These are phyloP conservation scores for Debaryomycetaceae sp. DNA, from an alignment of 1,139 yeast species.

Conservation along the genomic window DNA sequence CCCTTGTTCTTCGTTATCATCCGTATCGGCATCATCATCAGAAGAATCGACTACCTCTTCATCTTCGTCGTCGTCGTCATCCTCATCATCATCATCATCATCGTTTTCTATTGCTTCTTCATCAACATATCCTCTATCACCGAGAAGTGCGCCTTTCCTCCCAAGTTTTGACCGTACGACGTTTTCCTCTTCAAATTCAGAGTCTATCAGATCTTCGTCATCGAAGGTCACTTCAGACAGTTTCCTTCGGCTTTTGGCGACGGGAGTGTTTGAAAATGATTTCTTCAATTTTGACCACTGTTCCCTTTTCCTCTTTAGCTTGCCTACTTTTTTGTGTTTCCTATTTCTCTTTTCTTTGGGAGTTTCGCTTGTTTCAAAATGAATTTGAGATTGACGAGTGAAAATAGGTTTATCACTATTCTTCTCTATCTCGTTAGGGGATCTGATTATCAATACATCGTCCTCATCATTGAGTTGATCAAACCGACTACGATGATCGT, in stretches of 20 bases:
- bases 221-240: not conserved
- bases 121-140: not conserved
- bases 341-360: slow-evolving; percentile 12
- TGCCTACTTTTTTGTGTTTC: slow-evolving; percentile 3
- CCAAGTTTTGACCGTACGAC: slow-evolving; percentile 1
- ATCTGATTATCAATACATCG: slow-evolving; percentile 75
- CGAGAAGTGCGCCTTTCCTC: not conserved
- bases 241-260: slow-evolving; percentile 1
- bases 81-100: slow-evolving; percentile 1
- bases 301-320: slow-evolving; percentile 6
- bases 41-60: slow-evolving; percentile 3
- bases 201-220: slow-evolving; percentile 9
- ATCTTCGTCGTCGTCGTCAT: slow-evolving; percentile 12
- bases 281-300: slow-evolving; percentile 16
- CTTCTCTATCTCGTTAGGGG: slow-evolving; percentile 70
- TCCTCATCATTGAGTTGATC: slow-evolving; percentile 36
- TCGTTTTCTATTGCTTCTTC: slow-evolving; percentile 4
- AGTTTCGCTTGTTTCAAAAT: slow-evolving; percentile 15
- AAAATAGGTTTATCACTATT: slow-evolving; percentile 33
- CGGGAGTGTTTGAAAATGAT: slow-evolving; percentile 19
- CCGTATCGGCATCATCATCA: slow-evolving; percentile 7
- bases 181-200: slow-evolving; percentile 8
- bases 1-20: slow-evolving; percentile 5
- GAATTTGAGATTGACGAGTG: slow-evolving; percentile 23
- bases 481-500: slow-evolving; percentile 17